Base-by-base conservation (phyloP, 2,329 filamentous ascomycete genomes). In the Exophiala dermatitidis region DNA sequence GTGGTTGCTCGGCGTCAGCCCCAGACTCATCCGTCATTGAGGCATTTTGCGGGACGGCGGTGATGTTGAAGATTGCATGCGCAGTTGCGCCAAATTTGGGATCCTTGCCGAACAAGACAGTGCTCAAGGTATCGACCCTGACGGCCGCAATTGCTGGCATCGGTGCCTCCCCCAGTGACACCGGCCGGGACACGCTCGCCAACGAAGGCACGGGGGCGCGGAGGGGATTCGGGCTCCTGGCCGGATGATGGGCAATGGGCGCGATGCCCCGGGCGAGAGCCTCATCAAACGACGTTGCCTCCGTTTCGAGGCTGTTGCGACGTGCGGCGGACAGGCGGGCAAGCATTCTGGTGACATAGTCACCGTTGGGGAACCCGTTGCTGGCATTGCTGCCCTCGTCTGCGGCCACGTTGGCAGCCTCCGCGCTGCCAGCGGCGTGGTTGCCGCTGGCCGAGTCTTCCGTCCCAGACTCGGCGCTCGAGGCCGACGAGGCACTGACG, bases 31-130 rank as follows among this genome's bases (percentile, higher is more conserved):
- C 46, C 8, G 32, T 33, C 28, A 44, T 33, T 29, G 50, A 33
- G 31, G 53, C 33, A 46, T 58, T 58, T 36, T 59, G 57, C 8
- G 41, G 31, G 28, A 9, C 33, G 9, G 45, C 33, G 10, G 48
- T 52, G 28, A 59, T 31, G 32, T 54, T 37, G 44, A 59, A 50
- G 30, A 52, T 50, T 31, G 51, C 57, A 40, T 59, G 52, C 32
- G 57, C 54, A 7, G 45, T 52, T 9, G 54, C 46, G 12, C 46
- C 36, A 44, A 42, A 56, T 26, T 51, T 48, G 6, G 53, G 28
- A 40, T 38, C 34, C 30, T 53, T 29, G 5, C 40, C 52, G 28
- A 46, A 53, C 12, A 52, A 52, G 7, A 36, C 43, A 48, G 53
- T 57, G 12, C 54, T 44, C 30, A 43, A 54, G 5, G 48, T 47